phyloP scores from a whole-genome alignment of 805 yeast genomes.

The Candida railenensis region DNA sequence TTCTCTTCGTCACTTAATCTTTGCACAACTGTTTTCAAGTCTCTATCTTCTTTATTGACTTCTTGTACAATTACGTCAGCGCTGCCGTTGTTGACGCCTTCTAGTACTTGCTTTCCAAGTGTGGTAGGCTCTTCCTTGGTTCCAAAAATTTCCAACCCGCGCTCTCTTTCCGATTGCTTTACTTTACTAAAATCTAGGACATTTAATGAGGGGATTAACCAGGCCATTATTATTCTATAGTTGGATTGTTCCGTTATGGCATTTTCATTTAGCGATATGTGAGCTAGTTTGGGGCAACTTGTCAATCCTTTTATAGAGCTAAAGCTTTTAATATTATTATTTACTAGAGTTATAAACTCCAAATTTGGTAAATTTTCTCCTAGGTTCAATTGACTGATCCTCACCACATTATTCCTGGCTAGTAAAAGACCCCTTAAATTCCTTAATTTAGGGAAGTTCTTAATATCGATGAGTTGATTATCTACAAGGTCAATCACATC shows the following conservation, averaged over 20 bases:
- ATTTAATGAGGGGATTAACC: slow-evolving; percentile 61
- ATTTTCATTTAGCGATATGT: slow-evolving; percentile 57
- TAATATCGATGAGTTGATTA: slow-evolving; percentile 62
- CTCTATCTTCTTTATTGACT: slow-evolving; percentile 28
- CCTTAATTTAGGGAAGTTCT: slow-evolving; percentile 43
- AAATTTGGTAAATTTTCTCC: slow-evolving; percentile 45
- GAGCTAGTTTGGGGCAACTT: slow-evolving; percentile 41
- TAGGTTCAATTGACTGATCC: slow-evolving; percentile 24
- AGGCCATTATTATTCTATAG: slow-evolving; percentile 60
- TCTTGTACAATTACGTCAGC: slow-evolving; percentile 1
- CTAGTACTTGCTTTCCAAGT: slow-evolving; percentile 8
- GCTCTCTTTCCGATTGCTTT: slow-evolving; percentile 49
- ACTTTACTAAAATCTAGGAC: slow-evolving; percentile 70
- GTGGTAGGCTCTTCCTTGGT: neutral
- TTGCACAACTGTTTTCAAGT: slow-evolving; percentile 33
- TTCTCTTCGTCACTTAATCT: slow-evolving; percentile 58
- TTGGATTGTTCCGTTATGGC: slow-evolving; percentile 48
- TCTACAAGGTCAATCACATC: slow-evolving; percentile 72
- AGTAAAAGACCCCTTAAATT: slow-evolving; percentile 54
- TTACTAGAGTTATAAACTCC: slow-evolving; percentile 48
- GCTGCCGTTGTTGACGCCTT: slow-evolving; percentile 4
- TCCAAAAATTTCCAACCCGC: slow-evolving; percentile 45
- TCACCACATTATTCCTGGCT: slow-evolving; percentile 59
- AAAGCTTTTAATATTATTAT: slow-evolving; percentile 50
- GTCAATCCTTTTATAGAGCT: slow-evolving; percentile 39